Evolutionary conservation across 139 green algal genomes (phyloP).

Genomic region (Edaphochlamys debaryana): DNA sequence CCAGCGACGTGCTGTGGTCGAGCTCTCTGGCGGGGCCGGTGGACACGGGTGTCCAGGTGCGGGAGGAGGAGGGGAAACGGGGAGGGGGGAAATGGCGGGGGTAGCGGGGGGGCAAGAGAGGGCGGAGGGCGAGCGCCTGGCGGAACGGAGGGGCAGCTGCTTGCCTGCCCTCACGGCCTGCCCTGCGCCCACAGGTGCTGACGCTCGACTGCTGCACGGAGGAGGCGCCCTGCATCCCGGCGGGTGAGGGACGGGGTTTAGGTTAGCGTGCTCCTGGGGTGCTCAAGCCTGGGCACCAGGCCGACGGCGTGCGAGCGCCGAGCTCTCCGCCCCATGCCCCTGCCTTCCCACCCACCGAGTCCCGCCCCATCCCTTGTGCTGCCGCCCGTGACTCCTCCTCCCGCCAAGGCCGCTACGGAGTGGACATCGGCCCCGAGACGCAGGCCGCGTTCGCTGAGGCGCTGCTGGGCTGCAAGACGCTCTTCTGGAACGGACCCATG

Average conservation of each 20-base stretch:
- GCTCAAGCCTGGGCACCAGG: no score
- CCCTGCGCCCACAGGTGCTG: conserved; percentile 12
- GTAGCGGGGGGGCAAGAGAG: not conserved
- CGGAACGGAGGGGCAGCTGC: no score
- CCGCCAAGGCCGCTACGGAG: conserved; percentile 39
- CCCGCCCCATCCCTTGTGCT: not conserved
- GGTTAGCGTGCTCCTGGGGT: no score
- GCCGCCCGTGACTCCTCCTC: no score
- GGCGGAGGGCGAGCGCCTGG: no score
- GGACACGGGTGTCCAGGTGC: conserved; percentile 21
- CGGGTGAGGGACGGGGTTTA: conserved; percentile 15
- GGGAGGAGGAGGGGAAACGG: not conserved
- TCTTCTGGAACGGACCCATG: conserved; percentile 76
- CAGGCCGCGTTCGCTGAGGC: conserved; percentile 30
- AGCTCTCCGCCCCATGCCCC: no score
- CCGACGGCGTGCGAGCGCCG: no score
- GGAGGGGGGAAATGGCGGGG: no score
- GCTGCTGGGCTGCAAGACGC: conserved; percentile 52
- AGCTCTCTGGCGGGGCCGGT: conserved; percentile 41
- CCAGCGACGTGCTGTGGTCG: conserved; percentile 57
- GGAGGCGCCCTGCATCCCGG: conserved; percentile 53
- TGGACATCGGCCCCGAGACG: conserved; percentile 62
- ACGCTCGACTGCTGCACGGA: conserved; percentile 56
- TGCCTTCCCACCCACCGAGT: no score
- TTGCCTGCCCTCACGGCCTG: no score